Evolutionary conservation across 148 eudicot genomes (phyloP).

Genomic region (Mesembryanthemum crystallinum): DNA sequence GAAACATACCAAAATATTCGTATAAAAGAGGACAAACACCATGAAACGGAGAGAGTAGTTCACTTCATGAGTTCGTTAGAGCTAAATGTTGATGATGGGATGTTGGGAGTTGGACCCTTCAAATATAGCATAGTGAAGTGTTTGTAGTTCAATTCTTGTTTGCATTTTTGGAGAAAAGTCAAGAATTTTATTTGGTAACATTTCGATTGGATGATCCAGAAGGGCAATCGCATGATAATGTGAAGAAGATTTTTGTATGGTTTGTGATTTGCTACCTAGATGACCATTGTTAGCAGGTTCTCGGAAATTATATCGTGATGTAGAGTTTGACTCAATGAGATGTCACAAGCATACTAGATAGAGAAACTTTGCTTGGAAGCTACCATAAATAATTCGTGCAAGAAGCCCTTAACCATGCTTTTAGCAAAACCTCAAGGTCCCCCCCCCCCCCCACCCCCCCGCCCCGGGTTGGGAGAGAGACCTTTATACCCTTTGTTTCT

Average conservation of each 20-base stretch:
- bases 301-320: background rate
- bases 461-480: background rate
- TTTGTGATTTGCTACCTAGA: background rate
- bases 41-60: background rate
- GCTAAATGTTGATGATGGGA: background rate
- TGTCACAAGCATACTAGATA: background rate
- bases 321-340: background rate
- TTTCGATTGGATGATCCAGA: background rate
- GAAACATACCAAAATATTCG: no score
- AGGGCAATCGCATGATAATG: background rate
- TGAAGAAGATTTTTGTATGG: no score
- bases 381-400: background rate
- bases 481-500: no score
- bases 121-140: background rate
- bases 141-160: background rate
- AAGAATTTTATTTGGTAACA: background rate
- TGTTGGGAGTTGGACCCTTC: background rate
- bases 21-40: no score
- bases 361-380: background rate
- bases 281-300: background rate
- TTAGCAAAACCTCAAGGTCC: no score
- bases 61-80: background rate
- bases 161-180: background rate
- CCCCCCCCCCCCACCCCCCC: no score
- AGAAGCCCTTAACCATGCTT: background rate